These are phyloP conservation scores for Penicillium sp. DNA, from an alignment of 2,329 filamentous ascomycete genomes.

Conservation along the genomic window DNA sequence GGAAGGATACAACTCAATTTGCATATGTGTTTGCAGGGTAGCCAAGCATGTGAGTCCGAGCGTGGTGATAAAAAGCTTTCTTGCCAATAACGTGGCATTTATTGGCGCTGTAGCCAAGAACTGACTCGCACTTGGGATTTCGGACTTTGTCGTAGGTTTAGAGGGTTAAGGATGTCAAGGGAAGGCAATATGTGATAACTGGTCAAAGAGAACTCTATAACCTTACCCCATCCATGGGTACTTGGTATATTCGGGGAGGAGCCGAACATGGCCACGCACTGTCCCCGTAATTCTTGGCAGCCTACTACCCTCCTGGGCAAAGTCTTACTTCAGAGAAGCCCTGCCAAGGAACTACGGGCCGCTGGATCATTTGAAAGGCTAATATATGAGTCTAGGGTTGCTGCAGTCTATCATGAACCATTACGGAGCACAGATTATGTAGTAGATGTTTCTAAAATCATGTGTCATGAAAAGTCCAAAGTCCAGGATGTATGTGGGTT, in stretches of 20 bases:
- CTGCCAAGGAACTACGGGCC: slow-evolving; percentile 17
- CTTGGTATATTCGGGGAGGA: neutral
- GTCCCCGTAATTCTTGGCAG: neutral
- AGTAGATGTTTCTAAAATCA: neutral
- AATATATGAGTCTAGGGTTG: neutral
- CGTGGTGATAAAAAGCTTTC: slow-evolving; percentile 13
- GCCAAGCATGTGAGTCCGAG: neutral
- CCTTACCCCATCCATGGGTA: neutral
- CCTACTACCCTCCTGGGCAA: neutral
- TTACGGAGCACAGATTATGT: too few species aligned
- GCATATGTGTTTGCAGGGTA: neutral
- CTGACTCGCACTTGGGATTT: neutral
- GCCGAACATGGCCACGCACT: neutral
- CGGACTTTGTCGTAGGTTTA: slow-evolving; percentile 9
- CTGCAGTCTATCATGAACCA: neutral
- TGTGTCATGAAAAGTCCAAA: neutral
- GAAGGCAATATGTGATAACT: neutral
- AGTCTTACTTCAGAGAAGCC: slow-evolving; percentile 12
- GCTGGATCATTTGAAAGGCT: slow-evolving; percentile 11
- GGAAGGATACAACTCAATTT: neutral
- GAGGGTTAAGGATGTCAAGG: neutral
- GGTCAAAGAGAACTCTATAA: neutral
- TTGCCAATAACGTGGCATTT: slow-evolving; percentile 16
- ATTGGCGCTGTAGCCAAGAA: slow-evolving; percentile 15
- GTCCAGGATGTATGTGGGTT: neutral